These are phyloP conservation scores for Pelargonium fulgidum DNA, from an alignment of 441 rosid species.

Conservation along the genomic window DNA sequence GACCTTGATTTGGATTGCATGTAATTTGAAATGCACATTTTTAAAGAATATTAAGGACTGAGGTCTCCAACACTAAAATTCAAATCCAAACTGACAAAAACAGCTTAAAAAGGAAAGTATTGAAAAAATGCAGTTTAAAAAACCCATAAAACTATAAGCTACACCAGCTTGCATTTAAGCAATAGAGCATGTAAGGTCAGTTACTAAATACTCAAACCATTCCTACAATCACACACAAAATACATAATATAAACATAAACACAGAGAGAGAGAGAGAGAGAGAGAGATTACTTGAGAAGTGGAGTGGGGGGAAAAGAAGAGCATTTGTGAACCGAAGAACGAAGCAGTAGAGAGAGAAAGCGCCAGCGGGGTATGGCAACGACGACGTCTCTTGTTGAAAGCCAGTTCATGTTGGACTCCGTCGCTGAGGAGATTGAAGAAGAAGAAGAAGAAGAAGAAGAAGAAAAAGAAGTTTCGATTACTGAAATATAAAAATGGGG, in stretches of 20 bases:
- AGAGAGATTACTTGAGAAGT: constrained; percentile 34
- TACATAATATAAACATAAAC: not conserved
- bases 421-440: not conserved
- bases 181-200: not conserved
- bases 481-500: not conserved
- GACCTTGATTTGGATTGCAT: too few relatives aligned
- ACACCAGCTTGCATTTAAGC: too few relatives aligned
- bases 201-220: not conserved
- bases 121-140: too few relatives aligned
- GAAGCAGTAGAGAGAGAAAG: constrained; percentile 43
- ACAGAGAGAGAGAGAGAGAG: not conserved
- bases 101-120: too few relatives aligned
- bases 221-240: not conserved
- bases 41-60: too few relatives aligned
- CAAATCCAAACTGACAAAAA: too few relatives aligned
- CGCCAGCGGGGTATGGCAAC: constrained; percentile 58
- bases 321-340: constrained; percentile 36
- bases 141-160: too few relatives aligned
- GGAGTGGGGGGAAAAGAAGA: constrained; percentile 37
- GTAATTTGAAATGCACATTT: too few relatives aligned
- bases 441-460: not conserved
- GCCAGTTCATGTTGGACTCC: constrained; percentile 46
- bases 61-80: too few relatives aligned
- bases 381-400: constrained; percentile 56
- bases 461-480: too few relatives aligned